These are phyloP conservation scores for Basipetospora chlamydospora DNA, from an alignment of 2,329 filamentous ascomycete species.

Conservation along the genomic window DNA sequence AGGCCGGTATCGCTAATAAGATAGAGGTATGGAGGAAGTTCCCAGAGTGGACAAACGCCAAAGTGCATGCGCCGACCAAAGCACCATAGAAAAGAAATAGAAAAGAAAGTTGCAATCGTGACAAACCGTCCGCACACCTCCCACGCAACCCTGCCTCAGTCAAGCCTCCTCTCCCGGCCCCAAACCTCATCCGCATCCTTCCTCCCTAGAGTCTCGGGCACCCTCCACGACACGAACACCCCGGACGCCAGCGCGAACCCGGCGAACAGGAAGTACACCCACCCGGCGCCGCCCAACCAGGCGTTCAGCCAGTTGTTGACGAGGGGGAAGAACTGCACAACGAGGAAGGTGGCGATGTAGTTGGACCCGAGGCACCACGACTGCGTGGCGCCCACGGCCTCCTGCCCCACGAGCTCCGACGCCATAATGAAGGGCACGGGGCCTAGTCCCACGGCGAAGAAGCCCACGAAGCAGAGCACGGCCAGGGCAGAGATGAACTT, in stretches of 20 bases:
- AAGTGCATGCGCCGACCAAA: no score
- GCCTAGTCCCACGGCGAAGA: slow-evolving; percentile 80
- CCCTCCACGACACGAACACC: slow-evolving; percentile 54
- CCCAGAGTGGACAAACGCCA: no score
- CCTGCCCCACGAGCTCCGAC: slow-evolving; percentile 76
- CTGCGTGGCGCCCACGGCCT: slow-evolving; percentile 84
- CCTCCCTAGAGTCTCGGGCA: slow-evolving; percentile 84
- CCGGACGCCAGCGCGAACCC: slow-evolving; percentile 54
- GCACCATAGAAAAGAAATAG: no score
- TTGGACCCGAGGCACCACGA: slow-evolving; percentile 78
- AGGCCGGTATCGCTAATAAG: no score
- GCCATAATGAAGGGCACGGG: slow-evolving; percentile 92
- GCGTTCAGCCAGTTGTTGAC: slow-evolving; percentile 59
- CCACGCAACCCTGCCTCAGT: slow-evolving; percentile 26
- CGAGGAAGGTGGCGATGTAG: slow-evolving; percentile 80
- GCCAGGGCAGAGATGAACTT: slow-evolving; percentile 68
- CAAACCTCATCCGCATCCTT: slow-evolving; percentile 80
- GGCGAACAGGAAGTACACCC: slow-evolving; percentile 87
- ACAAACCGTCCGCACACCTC: no score
- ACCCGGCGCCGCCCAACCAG: slow-evolving; percentile 52
- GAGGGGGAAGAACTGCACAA: slow-evolving; percentile 90
- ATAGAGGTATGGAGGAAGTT: no score
- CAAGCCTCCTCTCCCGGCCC: slow-evolving; percentile 47
- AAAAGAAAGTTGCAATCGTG: no score
- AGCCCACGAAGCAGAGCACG: slow-evolving; percentile 73